Evolutionary conservation across 805 yeast genomes (phyloP).

Genomic region (Hanseniaspora vineae): DNA sequence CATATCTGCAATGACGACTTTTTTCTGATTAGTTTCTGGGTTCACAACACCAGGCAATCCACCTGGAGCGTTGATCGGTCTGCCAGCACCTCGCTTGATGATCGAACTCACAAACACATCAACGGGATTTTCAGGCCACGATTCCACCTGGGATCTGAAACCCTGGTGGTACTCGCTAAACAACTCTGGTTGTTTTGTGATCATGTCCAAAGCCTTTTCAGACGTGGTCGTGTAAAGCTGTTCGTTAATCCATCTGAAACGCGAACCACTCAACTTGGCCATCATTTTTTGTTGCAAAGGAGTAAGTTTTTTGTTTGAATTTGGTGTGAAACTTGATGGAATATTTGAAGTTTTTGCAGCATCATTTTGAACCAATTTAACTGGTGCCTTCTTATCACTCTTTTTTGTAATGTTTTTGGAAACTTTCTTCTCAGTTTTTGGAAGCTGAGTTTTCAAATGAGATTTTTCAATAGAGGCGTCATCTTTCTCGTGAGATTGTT

Average conservation of each 20-base stretch:
- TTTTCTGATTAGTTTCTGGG: constrained; percentile 27
- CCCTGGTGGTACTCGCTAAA: constrained; percentile 95
- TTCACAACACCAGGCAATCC: constrained; percentile 66
- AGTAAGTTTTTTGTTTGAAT: constrained; percentile 40
- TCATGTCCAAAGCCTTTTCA: constrained; percentile 56
- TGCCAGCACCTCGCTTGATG: constrained; percentile 36
- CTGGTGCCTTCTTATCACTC: constrained; percentile 1
- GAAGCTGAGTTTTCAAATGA: not conserved
- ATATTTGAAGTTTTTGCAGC: constrained; percentile 6
- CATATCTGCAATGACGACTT: constrained; percentile 88
- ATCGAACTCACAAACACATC: constrained; percentile 71
- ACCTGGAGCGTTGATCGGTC: constrained; percentile 87
- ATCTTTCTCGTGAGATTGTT: constrained; percentile 19
- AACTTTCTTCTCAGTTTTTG: not conserved
- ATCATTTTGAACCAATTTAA: not conserved
- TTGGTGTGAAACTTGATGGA: not conserved
- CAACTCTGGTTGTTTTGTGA: constrained; percentile 70
- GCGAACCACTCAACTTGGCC: constrained; percentile 84
- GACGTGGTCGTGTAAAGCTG: constrained; percentile 85
- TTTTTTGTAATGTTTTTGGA: not conserved
- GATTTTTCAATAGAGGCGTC: constrained; percentile 6
- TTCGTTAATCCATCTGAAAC: constrained; percentile 97
- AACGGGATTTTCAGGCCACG: constrained; percentile 99
- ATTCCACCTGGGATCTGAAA: constrained; percentile 83
- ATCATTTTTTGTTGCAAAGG: constrained; percentile 92